phyloP scores from a whole-genome alignment of 1,284 basidiomycete genomes.

The Xerocomus minutiporus region DNA sequence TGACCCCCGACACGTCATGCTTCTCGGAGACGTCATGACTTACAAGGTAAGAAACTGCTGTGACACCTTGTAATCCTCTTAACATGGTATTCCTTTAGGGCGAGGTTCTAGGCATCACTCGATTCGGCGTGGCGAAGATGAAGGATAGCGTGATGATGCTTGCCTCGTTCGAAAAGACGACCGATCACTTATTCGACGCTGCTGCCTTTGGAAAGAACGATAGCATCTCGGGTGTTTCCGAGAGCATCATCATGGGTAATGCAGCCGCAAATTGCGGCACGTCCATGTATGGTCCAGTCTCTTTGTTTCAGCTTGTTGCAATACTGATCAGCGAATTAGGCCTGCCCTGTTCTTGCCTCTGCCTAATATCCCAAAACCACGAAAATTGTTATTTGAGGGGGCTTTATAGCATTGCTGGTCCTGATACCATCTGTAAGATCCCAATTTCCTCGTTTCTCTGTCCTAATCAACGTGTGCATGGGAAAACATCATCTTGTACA shows the following conservation, averaged over 20 bases:
- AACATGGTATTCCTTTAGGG: constrained; percentile 48
- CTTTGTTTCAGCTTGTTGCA: neutral
- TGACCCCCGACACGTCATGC: constrained; percentile 98
- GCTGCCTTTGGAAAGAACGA: constrained; percentile 96
- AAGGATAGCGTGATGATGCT: constrained; percentile 99
- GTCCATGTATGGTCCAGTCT: constrained; percentile 64
- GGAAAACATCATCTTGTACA: neutral
- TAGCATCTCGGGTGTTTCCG: constrained; percentile 92
- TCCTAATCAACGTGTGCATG: neutral
- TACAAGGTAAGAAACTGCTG: constrained; percentile 73
- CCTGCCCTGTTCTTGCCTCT: constrained; percentile 54
- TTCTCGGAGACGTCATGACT: constrained; percentile 97
- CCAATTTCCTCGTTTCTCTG: neutral
- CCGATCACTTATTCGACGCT: constrained; percentile 98
- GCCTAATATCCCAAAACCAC: constrained; percentile 50
- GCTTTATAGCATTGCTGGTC: constrained; percentile 34
- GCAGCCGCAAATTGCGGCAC: constrained; percentile 95
- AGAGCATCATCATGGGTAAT: constrained; percentile 99
- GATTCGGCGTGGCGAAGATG: constrained; percentile 99
- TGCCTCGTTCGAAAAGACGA: constrained; percentile 99
- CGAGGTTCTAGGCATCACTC: constrained; percentile 96
- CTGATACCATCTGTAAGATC: neutral
- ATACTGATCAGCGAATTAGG: constrained; percentile 32
- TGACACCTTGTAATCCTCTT: neutral
- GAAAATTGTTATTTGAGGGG: constrained; percentile 54